Evolutionary conservation across 495 filamentous ascomycete genomes (phyloP), one percentile per base, ranked within the genome.

Genomic region (Neurospora cerealis): DNA sequence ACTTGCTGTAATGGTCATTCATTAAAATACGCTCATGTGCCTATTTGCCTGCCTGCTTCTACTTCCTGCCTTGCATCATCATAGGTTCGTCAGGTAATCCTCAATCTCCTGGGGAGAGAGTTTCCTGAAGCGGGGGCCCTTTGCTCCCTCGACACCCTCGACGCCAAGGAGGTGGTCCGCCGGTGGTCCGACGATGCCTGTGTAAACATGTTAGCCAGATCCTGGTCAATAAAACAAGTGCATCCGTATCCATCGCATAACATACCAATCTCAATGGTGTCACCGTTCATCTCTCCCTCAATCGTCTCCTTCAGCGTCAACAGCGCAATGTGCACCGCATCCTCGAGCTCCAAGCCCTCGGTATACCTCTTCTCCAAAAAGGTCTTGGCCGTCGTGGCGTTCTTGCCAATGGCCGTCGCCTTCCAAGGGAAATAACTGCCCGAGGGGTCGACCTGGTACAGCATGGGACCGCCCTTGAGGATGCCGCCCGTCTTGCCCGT

Each of bases 381-480:
- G 2, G 96, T 99, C 83, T 99, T 99, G 69, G 96, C 96, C 77
- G 92, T 96, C 21, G 96, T 98, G 39, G 96, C 96, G 79, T 94
- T 97, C 89, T 98, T 98, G 74, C 96, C 96, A 79, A 99, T 99
- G 60, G 96, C 96, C 75, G 96, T 99, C 70, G 96, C 96, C 87
- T 99, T 98, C 96, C 96, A 99, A 32, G 96, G 96, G 83, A 98
- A 99, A 80, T 99, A 98, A 80, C 91, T 95, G 69, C 96, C 96
- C 74, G 92, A 95, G 11, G 96, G 96, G 85, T 99, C 96, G 72
- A 99, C 96, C 85, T 99, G 96, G 85, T 99, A 99, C 81, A 99
- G 85, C 86, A 95, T 97, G 42, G 96, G 96, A 13, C 96, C 96
- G 41, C 96, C 96, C 87, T 97, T 97, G 74, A 96, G 85, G 77